Conservation (phyloP, 352 stramenopile species). For the Globisporangium solare region DNA sequence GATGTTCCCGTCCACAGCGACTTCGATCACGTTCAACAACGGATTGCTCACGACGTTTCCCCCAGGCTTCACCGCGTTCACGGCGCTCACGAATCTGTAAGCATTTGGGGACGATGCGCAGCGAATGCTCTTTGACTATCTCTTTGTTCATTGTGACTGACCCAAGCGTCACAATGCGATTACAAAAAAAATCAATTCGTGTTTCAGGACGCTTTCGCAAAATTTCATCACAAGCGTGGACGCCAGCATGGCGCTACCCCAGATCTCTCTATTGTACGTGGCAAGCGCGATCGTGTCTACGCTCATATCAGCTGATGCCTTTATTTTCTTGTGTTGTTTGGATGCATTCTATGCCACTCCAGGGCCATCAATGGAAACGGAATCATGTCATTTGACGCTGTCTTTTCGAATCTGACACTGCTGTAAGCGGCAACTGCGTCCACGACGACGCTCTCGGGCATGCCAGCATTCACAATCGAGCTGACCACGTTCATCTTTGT, state of each 20-base stretch:
- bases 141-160: too few species aligned
- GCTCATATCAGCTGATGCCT: too few species aligned
- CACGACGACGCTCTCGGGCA: too few species aligned
- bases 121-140: too few species aligned
- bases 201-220: background rate
- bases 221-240: constrained; percentile 4
- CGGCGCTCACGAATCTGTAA: constrained; percentile 2
- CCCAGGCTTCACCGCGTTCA: background rate
- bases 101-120: background rate
- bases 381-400: constrained; percentile 5
- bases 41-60: background rate
- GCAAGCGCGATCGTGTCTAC: too few species aligned
- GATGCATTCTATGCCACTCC: background rate
- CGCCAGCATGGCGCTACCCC: background rate
- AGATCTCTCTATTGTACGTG: constrained; percentile 3
- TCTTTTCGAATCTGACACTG: constrained; percentile 2
- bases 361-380: constrained; percentile 2
- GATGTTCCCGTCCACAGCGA: background rate
- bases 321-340: too few species aligned
- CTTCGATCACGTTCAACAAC: background rate
- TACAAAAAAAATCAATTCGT: too few species aligned
- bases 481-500: background rate
- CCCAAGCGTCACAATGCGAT: too few species aligned
- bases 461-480: background rate
- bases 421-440: background rate